Conservation (phyloP, 495 filamentous ascomycete species). For the Alectoria sarmentosa region DNA sequence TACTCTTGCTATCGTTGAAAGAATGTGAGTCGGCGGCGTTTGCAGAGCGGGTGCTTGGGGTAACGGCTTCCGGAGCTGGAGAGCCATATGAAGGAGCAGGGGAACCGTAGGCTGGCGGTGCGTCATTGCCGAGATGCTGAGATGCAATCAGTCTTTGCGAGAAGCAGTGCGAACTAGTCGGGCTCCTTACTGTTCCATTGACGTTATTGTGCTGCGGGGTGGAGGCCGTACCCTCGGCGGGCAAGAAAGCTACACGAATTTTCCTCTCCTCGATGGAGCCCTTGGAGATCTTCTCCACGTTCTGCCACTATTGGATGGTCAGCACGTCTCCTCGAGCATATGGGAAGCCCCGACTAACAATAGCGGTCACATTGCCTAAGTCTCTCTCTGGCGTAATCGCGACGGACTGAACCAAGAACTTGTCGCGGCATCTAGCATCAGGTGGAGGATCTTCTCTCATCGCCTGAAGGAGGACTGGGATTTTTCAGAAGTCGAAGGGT, state of each 20-base stretch:
- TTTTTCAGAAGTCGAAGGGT: constrained; percentile 5
- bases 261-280: constrained; percentile 80
- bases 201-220: constrained; percentile 36
- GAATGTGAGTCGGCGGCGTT: constrained; percentile 17
- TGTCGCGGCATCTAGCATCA: constrained; percentile 89
- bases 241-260: constrained; percentile 83
- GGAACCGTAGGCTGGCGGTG: constrained; percentile 51
- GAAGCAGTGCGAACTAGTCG: constrained; percentile 1
- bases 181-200: constrained; percentile 41
- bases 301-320: constrained; percentile 55
- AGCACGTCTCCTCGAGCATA: constrained; percentile 24
- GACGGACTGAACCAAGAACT: constrained; percentile 96
- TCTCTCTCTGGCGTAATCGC: constrained; percentile 78
- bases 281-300: constrained; percentile 71
- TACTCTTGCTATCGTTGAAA: neutral
- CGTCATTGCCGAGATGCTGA: constrained; percentile 35
- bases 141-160: neutral
- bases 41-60: constrained; percentile 26
- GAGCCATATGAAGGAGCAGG: constrained; percentile 47
- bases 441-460: constrained; percentile 90
- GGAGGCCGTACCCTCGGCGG: constrained; percentile 43
- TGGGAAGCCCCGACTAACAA: constrained; percentile 49
- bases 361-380: constrained; percentile 64
- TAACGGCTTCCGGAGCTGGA: constrained; percentile 38
- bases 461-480: constrained; percentile 81